Conservation (phyloP, 345 rosid genomes). For the Aquilaria malaccensis region DNA sequence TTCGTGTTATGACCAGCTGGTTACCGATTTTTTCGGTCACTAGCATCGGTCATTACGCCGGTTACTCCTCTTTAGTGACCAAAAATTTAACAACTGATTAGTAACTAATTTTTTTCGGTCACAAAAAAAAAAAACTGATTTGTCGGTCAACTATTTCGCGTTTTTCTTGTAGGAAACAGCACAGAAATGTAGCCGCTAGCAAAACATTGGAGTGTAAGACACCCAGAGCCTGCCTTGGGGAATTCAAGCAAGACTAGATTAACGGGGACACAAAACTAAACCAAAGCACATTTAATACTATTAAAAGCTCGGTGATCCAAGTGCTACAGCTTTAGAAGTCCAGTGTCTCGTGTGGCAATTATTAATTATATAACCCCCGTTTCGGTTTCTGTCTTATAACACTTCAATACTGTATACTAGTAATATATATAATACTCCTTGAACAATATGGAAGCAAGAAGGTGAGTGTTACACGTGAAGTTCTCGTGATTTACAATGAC, state of each 20-base stretch:
- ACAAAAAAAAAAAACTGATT: background rate
- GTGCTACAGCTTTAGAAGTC: constrained; percentile 18
- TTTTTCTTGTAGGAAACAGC: constrained; percentile 3
- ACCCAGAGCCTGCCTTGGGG: constrained; percentile 18
- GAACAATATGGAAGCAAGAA: constrained; percentile 24
- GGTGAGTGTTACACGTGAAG: constrained; percentile 88
- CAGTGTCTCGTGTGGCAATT: constrained; percentile 10
- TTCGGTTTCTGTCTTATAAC: too few relatives aligned
- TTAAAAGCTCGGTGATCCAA: constrained; percentile 15
- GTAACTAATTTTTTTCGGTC: background rate
- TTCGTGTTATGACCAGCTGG: too few relatives aligned
- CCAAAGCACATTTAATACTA: background rate
- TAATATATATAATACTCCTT: constrained; percentile 9
- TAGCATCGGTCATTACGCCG: too few relatives aligned
- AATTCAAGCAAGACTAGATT: constrained; percentile 4
- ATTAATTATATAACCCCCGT: too few relatives aligned
- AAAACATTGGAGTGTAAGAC: constrained; percentile 11
- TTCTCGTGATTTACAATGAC: constrained; percentile 56
- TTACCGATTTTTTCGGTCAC: too few relatives aligned
- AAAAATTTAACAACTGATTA: background rate
- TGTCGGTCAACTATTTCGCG: background rate
- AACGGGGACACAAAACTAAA: too few relatives aligned
- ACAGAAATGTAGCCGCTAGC: background rate
- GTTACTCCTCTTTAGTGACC: background rate
- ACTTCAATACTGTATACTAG: background rate